Conservation (phyloP, 352 stramenopile genomes). For the Elongisporangium senticosum region DNA sequence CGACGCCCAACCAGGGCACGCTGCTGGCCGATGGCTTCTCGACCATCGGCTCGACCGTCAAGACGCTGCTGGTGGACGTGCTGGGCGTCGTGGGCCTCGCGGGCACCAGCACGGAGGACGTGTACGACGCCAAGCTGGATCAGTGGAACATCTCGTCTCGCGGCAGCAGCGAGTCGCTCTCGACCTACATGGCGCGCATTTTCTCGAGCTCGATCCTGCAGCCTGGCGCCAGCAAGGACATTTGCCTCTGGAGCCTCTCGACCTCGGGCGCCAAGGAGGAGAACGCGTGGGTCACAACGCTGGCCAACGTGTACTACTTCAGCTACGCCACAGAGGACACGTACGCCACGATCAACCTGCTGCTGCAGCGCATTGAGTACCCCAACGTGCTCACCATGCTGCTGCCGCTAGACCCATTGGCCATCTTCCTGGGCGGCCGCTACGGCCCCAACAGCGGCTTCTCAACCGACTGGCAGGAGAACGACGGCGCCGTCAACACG, state of each 20-base stretch:
- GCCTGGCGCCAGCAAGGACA: constrained; percentile 27
- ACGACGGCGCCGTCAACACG: constrained; percentile 45
- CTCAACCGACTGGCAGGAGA: constrained; percentile 34
- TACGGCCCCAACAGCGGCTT: constrained; percentile 28
- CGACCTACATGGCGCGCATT: constrained; percentile 21
- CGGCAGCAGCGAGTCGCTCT: constrained; percentile 20
- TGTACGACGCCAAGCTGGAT: constrained; percentile 54
- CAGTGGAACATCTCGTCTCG: constrained; percentile 40
- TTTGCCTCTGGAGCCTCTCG: constrained; percentile 32
- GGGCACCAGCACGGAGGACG: constrained; percentile 16
- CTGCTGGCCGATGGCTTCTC: constrained; percentile 37
- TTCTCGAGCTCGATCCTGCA: constrained; percentile 36
- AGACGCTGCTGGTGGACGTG: constrained; percentile 28
- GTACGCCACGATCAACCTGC: constrained; percentile 24
- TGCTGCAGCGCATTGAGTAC: constrained; percentile 33
- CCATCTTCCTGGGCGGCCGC: constrained; percentile 31
- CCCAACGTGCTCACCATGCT: constrained; percentile 51
- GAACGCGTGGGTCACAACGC: constrained; percentile 42
- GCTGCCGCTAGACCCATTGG: constrained; percentile 31
- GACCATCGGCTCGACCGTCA: constrained; percentile 28
- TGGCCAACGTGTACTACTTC: constrained; percentile 53
- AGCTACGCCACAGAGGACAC: constrained; percentile 41
- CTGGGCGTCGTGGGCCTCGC: constrained; percentile 18
- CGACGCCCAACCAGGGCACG: constrained; percentile 52
- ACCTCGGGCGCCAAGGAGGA: constrained; percentile 26